phyloP scores from a whole-genome alignment of 2,329 filamentous ascomycete genomes.

The Huntiella omanensis region DNA sequence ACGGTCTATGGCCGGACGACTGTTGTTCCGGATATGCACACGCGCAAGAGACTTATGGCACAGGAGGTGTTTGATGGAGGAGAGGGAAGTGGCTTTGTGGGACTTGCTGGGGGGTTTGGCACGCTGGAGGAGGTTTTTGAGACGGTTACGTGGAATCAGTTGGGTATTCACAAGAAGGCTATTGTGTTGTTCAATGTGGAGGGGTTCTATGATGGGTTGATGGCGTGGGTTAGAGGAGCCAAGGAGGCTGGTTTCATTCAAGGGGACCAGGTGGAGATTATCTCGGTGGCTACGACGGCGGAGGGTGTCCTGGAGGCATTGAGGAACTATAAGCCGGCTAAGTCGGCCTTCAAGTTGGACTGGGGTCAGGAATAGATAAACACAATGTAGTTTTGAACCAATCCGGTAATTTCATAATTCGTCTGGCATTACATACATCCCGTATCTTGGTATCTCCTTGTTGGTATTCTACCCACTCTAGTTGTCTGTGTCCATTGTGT shows the following conservation, averaged over 20 bases:
- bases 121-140: conserved; percentile 94
- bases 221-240: conserved; percentile 62
- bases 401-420: not conserved
- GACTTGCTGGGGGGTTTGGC: conserved; percentile 75
- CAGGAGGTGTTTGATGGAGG: conserved; percentile 66
- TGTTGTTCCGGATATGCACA: conserved; percentile 89
- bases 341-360: conserved; percentile 58
- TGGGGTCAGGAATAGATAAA: conserved; percentile 50
- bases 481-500: conserved; percentile 13
- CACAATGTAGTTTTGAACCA: not conserved
- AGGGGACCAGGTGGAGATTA: conserved; percentile 49
- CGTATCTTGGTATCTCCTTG: conserved; percentile 6
- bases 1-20: conserved; percentile 63
- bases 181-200: conserved; percentile 74
- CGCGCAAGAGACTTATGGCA: conserved; percentile 86
- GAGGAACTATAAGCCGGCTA: conserved; percentile 54
- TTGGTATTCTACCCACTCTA: conserved; percentile 15
- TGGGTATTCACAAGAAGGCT: conserved; percentile 70
- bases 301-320: conserved; percentile 55
- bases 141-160: conserved; percentile 83
- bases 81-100: conserved; percentile 73
- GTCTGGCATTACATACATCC: not conserved
- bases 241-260: conserved; percentile 63
- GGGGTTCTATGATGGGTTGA: conserved; percentile 78
- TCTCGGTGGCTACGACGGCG: conserved; percentile 55